Conservation (phyloP, 2,329 filamentous ascomycete species). For the Tolypocladium amazonense region DNA sequence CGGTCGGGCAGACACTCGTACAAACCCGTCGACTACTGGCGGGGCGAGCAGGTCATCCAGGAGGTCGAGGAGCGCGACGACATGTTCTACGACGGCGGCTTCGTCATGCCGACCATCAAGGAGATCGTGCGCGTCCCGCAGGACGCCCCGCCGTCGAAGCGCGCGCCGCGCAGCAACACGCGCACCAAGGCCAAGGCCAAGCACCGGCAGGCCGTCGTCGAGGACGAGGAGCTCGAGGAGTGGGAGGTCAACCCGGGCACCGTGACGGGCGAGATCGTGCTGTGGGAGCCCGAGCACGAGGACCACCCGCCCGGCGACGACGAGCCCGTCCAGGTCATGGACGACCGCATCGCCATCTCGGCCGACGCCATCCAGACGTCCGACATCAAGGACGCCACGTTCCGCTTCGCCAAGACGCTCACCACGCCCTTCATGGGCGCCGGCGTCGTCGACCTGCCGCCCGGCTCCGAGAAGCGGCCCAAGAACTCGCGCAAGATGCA, state of each 20-base stretch:
- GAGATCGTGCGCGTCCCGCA: conserved; percentile 64
- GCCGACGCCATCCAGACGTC: conserved; percentile 44
- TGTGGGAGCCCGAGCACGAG: conserved; percentile 52
- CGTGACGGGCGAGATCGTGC: conserved; percentile 51
- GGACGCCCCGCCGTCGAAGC: conserved; percentile 31
- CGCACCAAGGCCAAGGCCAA: conserved; percentile 18
- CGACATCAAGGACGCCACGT: conserved; percentile 55
- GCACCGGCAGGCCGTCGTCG: conserved; percentile 25
- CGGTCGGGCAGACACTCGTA: conserved; percentile 72
- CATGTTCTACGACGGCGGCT: conserved; percentile 29
- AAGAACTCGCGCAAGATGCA: conserved; percentile 97
- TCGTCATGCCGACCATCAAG: conserved; percentile 60
- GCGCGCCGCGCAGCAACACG: conserved; percentile 14
- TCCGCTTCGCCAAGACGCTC: conserved; percentile 82
- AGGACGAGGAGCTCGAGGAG: conserved; percentile 48
- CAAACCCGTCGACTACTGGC: conserved; percentile 75
- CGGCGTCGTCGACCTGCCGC: conserved; percentile 80
- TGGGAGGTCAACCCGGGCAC: conserved; percentile 62
- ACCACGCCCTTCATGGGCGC: conserved; percentile 78
- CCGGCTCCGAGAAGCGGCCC: conserved; percentile 70
- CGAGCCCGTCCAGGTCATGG: conserved; percentile 41
- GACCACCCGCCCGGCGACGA: conserved; percentile 40
- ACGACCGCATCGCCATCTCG: conserved; percentile 47
- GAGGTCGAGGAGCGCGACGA: conserved; percentile 47
- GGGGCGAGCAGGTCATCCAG: conserved; percentile 68